These are phyloP conservation scores for Kondoa subrosea DNA, from an alignment of 768 basidiomycete species.

Conservation along the genomic window DNA sequence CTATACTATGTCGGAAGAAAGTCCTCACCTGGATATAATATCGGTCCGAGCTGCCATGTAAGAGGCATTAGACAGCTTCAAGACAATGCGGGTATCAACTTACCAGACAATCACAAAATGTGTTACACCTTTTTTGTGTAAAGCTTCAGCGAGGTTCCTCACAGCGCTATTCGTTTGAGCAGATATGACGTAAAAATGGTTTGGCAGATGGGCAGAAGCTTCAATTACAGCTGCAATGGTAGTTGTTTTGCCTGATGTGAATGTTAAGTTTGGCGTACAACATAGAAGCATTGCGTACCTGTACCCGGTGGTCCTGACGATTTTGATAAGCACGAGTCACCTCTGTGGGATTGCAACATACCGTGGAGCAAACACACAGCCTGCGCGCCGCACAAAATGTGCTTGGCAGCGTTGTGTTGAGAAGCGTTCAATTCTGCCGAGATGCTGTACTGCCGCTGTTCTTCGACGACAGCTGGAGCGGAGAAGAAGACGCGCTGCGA, in stretches of 20 bases:
- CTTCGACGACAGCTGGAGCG: too few relatives aligned
- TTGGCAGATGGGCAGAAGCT: neutral
- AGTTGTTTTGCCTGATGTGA: slow-evolving; percentile 35
- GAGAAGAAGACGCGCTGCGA: too few relatives aligned
- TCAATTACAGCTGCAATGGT: neutral
- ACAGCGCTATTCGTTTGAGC: neutral
- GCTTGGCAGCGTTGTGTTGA: neutral
- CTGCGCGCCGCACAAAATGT: neutral
- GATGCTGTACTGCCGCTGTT: neutral
- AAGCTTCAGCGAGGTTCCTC: neutral
- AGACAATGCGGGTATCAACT: neutral
- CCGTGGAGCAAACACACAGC: neutral
- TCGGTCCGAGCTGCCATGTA: neutral
- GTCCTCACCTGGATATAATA: too few relatives aligned
- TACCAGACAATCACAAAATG: neutral
- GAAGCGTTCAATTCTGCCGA: neutral
- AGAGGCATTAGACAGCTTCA: neutral
- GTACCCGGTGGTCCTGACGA: too few relatives aligned
- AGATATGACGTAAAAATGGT: neutral
- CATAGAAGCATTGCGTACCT: too few relatives aligned
- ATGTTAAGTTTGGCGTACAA: too few relatives aligned
- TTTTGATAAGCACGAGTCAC: too few relatives aligned
- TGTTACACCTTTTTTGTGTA: neutral
- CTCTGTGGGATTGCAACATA: too few relatives aligned
- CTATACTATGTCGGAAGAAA: neutral